Evolutionary conservation across 2,329 filamentous ascomycete genomes (phyloP), one percentile per base, ranked within the genome.

Genomic region (Cladosporium sp.): DNA sequence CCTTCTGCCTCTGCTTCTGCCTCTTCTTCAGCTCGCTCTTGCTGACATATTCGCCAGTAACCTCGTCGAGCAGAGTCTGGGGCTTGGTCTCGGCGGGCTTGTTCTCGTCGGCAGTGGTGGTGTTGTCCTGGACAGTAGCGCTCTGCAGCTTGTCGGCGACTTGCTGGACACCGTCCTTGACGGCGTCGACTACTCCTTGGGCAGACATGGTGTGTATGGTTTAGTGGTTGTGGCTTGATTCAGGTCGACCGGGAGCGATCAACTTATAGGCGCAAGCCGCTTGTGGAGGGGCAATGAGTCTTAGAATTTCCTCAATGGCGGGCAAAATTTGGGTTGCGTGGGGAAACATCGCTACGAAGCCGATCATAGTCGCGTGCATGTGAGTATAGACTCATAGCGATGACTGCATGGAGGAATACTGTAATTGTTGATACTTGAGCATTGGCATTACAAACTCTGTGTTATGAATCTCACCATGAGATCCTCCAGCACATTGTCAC

Each of bases 1-100:
- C 92, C 76, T 84, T 86, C 75, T 93, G 85, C 66, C 93, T 88
- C 73, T 88, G 83, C 90, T 99, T 99, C 80, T 92, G 85, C 70
- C 93, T 87, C 81, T 90, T 93, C 90, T 99, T 99, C 75, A 97
- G 66, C 65, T 81, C 78, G 59, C 71, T 75, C 76, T 80, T 81
- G 72, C 76, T 78, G 57, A 87, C 81, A 70, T 76, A 87, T 79
- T 99, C 94, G 70, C 94, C 94, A 14, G 94, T 97, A 64, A 92
- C 90, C 71, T 95, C 90, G 75, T 99, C 94, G 52, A 94, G 84
- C 84, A 67, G 96, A 82, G 78, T 93, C 90, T 73, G 70, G 71
- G 65, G 64, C 59, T 64, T 64, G 43, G 57, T 57, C 34, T 42
- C 61, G 51, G 58, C 61, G 50, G 39, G 38, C 28, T 51, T 50